Conservation (phyloP, 768 basidiomycete genomes). For the Kwoniella shandongensis region DNA sequence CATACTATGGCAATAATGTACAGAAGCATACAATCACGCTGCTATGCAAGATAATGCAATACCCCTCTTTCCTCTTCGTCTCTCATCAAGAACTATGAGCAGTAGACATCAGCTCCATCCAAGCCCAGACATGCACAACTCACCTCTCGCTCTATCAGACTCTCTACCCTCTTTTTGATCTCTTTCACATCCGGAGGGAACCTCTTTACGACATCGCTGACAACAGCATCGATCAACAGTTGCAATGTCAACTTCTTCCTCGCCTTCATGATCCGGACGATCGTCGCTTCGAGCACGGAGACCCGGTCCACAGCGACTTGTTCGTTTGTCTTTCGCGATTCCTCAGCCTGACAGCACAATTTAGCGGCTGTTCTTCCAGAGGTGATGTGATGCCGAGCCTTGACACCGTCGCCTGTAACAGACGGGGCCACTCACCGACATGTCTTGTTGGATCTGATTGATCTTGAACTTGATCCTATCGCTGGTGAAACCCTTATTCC, state of each 20-base stretch:
- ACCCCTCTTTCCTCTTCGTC: constrained; percentile 69
- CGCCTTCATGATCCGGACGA: constrained; percentile 94
- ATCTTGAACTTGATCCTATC: constrained; percentile 78
- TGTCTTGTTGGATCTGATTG: constrained; percentile 92
- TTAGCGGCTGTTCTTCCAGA: too few species aligned
- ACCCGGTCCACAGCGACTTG: constrained; percentile 85
- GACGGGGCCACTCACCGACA: constrained; percentile 76
- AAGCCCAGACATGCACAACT: constrained; percentile 32
- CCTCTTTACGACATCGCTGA: constrained; percentile 81
- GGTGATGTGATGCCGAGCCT: not conserved
- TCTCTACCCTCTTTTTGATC: constrained; percentile 82
- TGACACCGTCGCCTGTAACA: too few species aligned
- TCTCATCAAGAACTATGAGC: constrained; percentile 69
- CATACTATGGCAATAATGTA: not conserved
- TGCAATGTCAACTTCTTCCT: constrained; percentile 79
- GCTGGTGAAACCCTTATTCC: constrained; percentile 80
- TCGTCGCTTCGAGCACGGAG: constrained; percentile 84
- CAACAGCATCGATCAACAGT: constrained; percentile 74
- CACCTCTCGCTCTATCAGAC: constrained; percentile 68
- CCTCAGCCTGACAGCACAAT: constrained; percentile 66
- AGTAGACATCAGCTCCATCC: constrained; percentile 23
- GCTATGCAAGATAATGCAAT: constrained; percentile 74
- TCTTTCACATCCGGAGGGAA: constrained; percentile 79
- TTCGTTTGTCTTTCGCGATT: constrained; percentile 74
- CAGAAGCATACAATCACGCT: not conserved